Evolutionary conservation across 345 rosid species (phyloP).

Genomic region (Odontarrhena argentea): DNA sequence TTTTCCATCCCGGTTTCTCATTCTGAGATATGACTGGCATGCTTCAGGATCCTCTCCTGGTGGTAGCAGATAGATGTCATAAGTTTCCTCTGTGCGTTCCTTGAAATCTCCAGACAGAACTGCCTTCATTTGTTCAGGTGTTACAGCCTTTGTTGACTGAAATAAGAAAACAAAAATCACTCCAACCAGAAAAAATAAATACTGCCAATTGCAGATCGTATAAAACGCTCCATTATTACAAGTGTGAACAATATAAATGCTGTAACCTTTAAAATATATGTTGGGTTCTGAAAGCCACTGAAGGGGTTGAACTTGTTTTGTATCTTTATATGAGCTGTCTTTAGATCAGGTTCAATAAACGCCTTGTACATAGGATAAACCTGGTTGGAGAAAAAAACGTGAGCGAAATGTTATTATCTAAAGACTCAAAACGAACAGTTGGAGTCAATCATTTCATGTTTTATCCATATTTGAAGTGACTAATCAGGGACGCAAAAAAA

Average conservation of each 20-base stretch:
- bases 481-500: slow-evolving; percentile 15
- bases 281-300: slow-evolving; percentile 95
- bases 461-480: slow-evolving; percentile 9
- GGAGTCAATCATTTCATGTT: slow-evolving; percentile 9
- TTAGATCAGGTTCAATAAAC: slow-evolving; percentile 96
- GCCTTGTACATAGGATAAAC: slow-evolving; percentile 99
- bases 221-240: slow-evolving; percentile 8
- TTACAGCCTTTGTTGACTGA: slow-evolving; percentile 74
- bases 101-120: slow-evolving; percentile 55
- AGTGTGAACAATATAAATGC: background rate
- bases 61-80: slow-evolving; percentile 96
- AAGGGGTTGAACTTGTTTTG: slow-evolving; percentile 97
- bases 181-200: background rate
- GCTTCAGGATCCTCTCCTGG: slow-evolving; percentile 99
- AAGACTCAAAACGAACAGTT: slow-evolving; percentile 1
- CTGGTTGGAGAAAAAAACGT: slow-evolving; percentile 45
- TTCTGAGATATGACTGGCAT: slow-evolving; percentile 95
- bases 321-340: slow-evolving; percentile 93
- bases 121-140: slow-evolving; percentile 78
- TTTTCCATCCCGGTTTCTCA: slow-evolving; percentile 98
- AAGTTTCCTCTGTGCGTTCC: slow-evolving; percentile 89
- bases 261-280: slow-evolving; percentile 84
- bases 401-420: slow-evolving; percentile 10
- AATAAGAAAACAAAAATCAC: slow-evolving; percentile 32
- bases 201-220: slow-evolving; percentile 5